Conservation (phyloP, 108 stramenopile genomes). For the Fragilaria crotonensis region DNA sequence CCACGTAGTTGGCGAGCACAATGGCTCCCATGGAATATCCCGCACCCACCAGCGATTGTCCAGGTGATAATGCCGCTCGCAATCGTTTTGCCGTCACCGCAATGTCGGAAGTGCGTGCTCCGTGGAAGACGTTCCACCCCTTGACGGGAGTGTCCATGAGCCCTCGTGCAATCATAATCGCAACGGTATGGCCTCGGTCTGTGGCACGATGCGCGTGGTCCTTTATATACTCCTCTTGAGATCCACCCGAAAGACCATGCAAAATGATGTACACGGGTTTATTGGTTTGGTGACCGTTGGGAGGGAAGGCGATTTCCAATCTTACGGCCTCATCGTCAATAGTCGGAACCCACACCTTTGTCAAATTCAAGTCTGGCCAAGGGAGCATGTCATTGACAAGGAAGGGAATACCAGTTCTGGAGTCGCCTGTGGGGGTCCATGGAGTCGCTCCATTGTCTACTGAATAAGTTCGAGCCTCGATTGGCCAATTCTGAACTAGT, state of each 20-base stretch:
- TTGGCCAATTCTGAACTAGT: constrained; percentile 55
- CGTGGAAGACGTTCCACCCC: constrained; percentile 80
- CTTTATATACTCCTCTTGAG: constrained; percentile 73
- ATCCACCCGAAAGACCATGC: constrained; percentile 89
- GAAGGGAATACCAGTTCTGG: constrained; percentile 76
- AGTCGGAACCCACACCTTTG: constrained; percentile 44
- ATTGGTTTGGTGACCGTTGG: constrained; percentile 25
- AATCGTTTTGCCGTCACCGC: constrained; percentile 56
- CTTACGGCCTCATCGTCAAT: constrained; percentile 60
- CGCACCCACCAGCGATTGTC: constrained; percentile 61
- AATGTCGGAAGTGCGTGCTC: constrained; percentile 78
- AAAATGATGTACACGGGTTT: constrained; percentile 81
- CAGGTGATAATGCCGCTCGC: constrained; percentile 28
- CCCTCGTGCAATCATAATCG: constrained; percentile 84
- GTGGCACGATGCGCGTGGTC: constrained; percentile 62
- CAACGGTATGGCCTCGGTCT: constrained; percentile 50
- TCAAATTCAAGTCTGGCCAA: constrained; percentile 25
- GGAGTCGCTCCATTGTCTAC: constrained; percentile 47
- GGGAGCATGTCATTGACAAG: too few relatives aligned
- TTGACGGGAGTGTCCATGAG: constrained; percentile 73
- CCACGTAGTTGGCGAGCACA: constrained; percentile 79
- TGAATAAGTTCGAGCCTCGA: constrained; percentile 38
- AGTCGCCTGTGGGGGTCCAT: constrained; percentile 79
- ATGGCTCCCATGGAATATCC: constrained; percentile 87
- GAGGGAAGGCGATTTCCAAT: constrained; percentile 78